phyloP scores from a whole-genome alignment of 1,139 yeast species.

The Sugiyamaella neomexicana region DNA sequence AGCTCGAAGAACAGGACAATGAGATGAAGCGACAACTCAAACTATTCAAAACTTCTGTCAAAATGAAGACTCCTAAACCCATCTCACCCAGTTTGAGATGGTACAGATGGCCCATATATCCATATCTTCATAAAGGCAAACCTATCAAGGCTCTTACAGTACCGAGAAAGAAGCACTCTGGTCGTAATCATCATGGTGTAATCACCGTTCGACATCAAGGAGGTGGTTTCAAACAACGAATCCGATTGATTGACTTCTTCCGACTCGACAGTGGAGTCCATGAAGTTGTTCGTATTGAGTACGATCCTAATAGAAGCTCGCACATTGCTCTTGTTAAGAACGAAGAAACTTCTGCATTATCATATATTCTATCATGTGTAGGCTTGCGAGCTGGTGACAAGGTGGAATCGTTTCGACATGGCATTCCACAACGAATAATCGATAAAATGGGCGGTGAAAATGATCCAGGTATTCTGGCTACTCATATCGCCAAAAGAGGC shows the following conservation, averaged over 20 bases:
- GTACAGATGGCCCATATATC: slow-evolving; percentile 84
- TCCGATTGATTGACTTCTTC: slow-evolving; percentile 75
- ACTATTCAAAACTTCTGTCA: slow-evolving; percentile 66
- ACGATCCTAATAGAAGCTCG: slow-evolving; percentile 93
- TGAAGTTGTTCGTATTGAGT: slow-evolving; percentile 83
- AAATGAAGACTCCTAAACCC: slow-evolving; percentile 74
- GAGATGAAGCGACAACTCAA: slow-evolving; percentile 71
- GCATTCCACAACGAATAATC: slow-evolving; percentile 77
- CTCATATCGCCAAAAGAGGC: slow-evolving; percentile 88
- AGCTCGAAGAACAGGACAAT: slow-evolving; percentile 76
- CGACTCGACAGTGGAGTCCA: slow-evolving; percentile 71
- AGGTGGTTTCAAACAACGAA: slow-evolving; percentile 92
- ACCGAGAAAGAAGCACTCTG: slow-evolving; percentile 73
- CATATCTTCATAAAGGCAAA: slow-evolving; percentile 81
- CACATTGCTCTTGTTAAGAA: slow-evolving; percentile 87
- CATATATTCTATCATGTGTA: slow-evolving; percentile 87
- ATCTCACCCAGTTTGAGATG: slow-evolving; percentile 88
- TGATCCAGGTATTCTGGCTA: slow-evolving; percentile 88
- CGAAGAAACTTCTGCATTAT: slow-evolving; percentile 57
- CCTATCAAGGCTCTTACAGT: slow-evolving; percentile 77
- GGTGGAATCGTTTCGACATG: slow-evolving; percentile 84
- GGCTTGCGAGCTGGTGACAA: slow-evolving; percentile 91
- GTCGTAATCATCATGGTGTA: slow-evolving; percentile 86
- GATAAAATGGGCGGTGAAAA: slow-evolving; percentile 79
- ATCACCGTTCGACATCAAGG: slow-evolving; percentile 94